Evolutionary conservation across 2,329 filamentous ascomycete species (phyloP), one percentile per base, ranked within the genome.

Genomic region (Colletotrichum spinosum): DNA sequence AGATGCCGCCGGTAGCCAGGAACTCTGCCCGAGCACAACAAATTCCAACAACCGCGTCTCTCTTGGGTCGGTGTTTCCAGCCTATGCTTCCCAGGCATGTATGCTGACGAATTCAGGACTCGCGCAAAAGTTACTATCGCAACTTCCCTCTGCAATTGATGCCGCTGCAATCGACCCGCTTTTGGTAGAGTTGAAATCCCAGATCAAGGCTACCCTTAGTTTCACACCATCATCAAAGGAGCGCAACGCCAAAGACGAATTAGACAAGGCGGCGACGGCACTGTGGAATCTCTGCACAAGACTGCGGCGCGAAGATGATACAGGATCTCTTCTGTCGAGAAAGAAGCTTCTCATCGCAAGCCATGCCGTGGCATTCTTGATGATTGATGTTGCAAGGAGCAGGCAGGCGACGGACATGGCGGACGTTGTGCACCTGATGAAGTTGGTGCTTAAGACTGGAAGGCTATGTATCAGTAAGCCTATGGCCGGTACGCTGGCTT

Each of bases 221-320:
- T 49, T 42, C 25, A 13, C 37, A 17, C 17, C 11, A 1, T 9
- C 8, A 0, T 13, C 49, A 0, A 54, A 37, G 34, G 44, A 48
- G 25, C 25, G 25, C 25, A 7, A 67, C 55, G 10, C 6, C 55
- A 34, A 64, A 15, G 13, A 46, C 39, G 81, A 85, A 6, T 77
- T 92, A 3, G 89, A 92, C 66, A 74, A 69, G 6, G 69, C 80
- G 7, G 91, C 86, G 60, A 83, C 85, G 0, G 78, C 80, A 33
- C 77, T 93, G 8, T 93, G 90, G 91, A 93, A 93, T 68, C 72
- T 84, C 6, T 88, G 88, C 45, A 88, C 88, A 2, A 83, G 84
- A 34, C 72, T 88, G 6, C 78, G 75, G 42, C 76, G 79, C 8
- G 72, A 81, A 55, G 72, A 75, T 67, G 61, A 71, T 34, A 48